A percentile compares a stretch with the other conserved stretches of the same genome.
These are phyloP conservation scores for Paraurostyla sp. DNA, from an alignment of 73 alveolate genomes.

Conservation along the genomic window DNA sequence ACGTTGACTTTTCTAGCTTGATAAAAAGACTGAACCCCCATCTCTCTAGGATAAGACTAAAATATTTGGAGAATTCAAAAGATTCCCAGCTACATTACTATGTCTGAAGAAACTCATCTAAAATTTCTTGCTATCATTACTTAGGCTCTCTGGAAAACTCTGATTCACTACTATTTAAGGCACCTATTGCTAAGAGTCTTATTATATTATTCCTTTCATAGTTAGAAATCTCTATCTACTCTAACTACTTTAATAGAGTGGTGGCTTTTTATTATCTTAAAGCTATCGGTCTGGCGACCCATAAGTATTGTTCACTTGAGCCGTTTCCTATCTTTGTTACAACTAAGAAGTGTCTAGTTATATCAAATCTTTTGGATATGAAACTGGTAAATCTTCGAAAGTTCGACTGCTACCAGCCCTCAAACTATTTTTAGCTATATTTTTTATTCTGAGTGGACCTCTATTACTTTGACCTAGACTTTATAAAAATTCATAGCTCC, in stretches of 20 bases:
- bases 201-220: not conserved
- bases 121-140: too few species aligned
- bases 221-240: not conserved
- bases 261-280: not conserved
- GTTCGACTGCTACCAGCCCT: not conserved
- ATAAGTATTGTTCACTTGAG: not conserved
- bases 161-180: not conserved
- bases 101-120: not conserved
- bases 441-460: not conserved
- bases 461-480: not conserved
- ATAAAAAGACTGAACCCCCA: not conserved
- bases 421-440: not conserved
- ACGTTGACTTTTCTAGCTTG: not conserved
- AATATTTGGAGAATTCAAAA: not conserved
- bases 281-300: constrained; percentile 1
- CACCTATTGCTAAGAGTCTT: not conserved
- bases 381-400: constrained; percentile 1
- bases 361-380: not conserved
- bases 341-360: not conserved
- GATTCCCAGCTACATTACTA: not conserved
- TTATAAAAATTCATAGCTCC: constrained; percentile 34
- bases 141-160: too few species aligned
- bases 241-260: not conserved
- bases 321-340: not conserved
- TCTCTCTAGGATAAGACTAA: not conserved